phyloP scores from a whole-genome alignment of 352 stramenopile species.

The Globisporangium solare region DNA sequence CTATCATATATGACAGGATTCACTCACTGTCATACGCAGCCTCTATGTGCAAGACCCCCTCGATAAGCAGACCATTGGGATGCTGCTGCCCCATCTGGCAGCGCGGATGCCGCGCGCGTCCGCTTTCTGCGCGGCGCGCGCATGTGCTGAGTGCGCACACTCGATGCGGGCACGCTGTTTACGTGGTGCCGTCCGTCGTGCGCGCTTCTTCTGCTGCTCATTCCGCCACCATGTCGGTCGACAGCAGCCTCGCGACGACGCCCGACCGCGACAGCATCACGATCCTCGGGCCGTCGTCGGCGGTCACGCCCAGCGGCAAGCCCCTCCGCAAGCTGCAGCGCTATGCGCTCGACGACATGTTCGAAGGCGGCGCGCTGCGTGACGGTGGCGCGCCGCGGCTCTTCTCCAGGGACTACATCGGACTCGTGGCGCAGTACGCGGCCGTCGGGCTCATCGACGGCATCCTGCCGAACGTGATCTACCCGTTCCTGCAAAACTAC shows the following conservation, averaged over 20 bases:
- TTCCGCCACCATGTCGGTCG: too few species aligned
- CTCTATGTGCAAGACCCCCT: too few species aligned
- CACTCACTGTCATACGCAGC: too few species aligned
- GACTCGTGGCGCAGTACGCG: slow-evolving; percentile 19
- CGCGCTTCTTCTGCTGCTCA: too few species aligned
- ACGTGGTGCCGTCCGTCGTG: too few species aligned
- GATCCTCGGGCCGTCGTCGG: slow-evolving; percentile 5
- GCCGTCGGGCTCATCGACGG: slow-evolving; percentile 21
- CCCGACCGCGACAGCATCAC: slow-evolving; percentile 17
- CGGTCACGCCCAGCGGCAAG: slow-evolving; percentile 6
- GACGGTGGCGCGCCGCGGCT: slow-evolving; percentile 22
- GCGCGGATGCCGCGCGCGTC: too few species aligned
- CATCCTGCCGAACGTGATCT: slow-evolving; percentile 14
- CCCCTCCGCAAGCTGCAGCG: slow-evolving; percentile 10
- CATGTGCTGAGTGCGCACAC: too few species aligned
- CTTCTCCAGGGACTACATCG: slow-evolving; percentile 18
- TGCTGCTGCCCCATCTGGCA: too few species aligned
- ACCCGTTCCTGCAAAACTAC: slow-evolving; percentile 34
- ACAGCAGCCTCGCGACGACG: slow-evolving; percentile 7
- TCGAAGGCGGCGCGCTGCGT: slow-evolving; percentile 36
- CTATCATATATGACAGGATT: too few species aligned
- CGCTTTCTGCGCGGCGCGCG: too few species aligned
- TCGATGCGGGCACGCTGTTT: too few species aligned
- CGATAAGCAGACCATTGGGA: too few species aligned
- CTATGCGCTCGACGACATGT: slow-evolving; percentile 12